Evolutionary conservation across 768 basidiomycete species (phyloP).

Genomic region (Boletus subparvulus): DNA sequence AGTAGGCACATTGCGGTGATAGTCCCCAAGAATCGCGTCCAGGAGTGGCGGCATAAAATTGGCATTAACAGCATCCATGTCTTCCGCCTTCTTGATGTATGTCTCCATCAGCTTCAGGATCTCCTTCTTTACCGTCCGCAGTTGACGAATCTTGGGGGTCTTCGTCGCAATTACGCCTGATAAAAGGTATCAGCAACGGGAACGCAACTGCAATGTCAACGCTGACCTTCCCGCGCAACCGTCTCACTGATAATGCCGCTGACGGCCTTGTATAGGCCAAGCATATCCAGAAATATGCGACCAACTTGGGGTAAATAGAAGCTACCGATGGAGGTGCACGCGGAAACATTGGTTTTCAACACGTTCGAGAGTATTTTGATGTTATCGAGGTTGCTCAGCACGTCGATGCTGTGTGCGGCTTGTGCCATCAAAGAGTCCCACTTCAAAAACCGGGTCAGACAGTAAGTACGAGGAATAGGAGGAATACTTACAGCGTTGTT

Average conservation of each 20-base stretch:
- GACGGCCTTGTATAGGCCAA: slow-evolving; percentile 96
- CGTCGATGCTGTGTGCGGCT: slow-evolving; percentile 89
- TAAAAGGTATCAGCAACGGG: slow-evolving; percentile 4
- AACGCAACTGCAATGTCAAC: neutral
- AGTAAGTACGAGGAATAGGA: neutral
- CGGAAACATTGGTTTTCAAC: slow-evolving; percentile 97
- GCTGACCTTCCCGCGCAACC: slow-evolving; percentile 77
- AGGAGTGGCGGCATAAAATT: slow-evolving; percentile 93
- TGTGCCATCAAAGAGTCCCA: slow-evolving; percentile 98
- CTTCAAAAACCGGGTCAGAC: slow-evolving; percentile 39
- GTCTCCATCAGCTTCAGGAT: slow-evolving; percentile 97
- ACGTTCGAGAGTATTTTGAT: slow-evolving; percentile 97
- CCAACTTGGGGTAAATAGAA: slow-evolving; percentile 98
- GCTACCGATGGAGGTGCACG: slow-evolving; percentile 94
- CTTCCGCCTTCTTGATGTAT: slow-evolving; percentile 96
- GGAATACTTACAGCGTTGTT: slow-evolving; percentile 82
- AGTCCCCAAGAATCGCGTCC: slow-evolving; percentile 97
- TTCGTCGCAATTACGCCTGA: slow-evolving; percentile 89
- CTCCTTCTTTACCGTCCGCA: slow-evolving; percentile 98
- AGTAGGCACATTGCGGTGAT: slow-evolving; percentile 88
- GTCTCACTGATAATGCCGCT: slow-evolving; percentile 95
- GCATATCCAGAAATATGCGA: slow-evolving; percentile 95
- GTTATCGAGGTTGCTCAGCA: slow-evolving; percentile 86
- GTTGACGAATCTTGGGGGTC: slow-evolving; percentile 91
- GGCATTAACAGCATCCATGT: slow-evolving; percentile 86